Evolutionary conservation across 23 red algal species (phyloP).

Genomic region (Gracilariopsis chorda): DNA sequence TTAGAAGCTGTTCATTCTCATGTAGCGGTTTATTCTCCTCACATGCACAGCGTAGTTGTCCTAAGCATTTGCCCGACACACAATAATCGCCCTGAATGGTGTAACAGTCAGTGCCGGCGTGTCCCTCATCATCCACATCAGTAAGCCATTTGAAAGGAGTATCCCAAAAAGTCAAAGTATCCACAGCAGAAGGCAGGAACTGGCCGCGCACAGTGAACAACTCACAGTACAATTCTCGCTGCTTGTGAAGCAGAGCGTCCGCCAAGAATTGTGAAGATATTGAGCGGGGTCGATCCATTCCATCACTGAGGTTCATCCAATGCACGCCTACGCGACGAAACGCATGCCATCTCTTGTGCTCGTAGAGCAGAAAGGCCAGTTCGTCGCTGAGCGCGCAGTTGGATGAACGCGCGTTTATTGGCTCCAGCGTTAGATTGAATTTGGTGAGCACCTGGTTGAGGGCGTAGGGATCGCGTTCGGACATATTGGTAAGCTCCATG

Average conservation of each 20-base stretch:
- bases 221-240: neutral
- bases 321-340: neutral
- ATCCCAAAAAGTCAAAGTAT: no score
- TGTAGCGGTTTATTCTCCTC: no score
- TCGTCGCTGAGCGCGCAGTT: neutral
- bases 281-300: neutral
- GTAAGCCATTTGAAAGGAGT: no score
- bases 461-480: neutral
- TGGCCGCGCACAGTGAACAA: no score
- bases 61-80: no score
- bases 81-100: no score
- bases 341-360: neutral
- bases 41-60: no score
- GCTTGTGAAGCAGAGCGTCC: neutral
- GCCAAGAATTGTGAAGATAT: neutral
- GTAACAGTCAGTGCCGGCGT: no score
- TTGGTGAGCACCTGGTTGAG: neutral
- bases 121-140: no score
- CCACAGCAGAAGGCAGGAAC: no score
- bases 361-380: neutral
- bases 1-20: no score
- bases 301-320: conserved; percentile 5
- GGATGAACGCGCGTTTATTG: neutral
- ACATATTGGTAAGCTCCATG: no score
- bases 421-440: neutral